Percentiles rank a stretch among this genome's conserved stretches.
phyloP scores from a whole-genome alignment of 1,284 basidiomycete genomes.

The Hemileia vastatrix region DNA sequence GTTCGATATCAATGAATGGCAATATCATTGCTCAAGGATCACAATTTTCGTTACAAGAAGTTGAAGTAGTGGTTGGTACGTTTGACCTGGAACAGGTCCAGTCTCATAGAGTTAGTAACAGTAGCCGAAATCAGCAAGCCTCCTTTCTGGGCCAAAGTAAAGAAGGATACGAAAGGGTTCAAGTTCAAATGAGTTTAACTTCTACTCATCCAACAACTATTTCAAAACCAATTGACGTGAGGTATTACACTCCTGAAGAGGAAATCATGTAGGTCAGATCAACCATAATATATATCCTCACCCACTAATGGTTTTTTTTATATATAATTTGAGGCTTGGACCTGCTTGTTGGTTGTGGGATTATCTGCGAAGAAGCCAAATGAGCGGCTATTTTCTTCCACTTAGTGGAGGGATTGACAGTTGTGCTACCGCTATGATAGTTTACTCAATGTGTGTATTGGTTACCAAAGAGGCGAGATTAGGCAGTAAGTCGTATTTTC shows the following conservation, averaged over 20 bases:
- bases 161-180: conserved; percentile 7
- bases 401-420: conserved; percentile 23
- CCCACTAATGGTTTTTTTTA: neutral
- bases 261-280: conserved; percentile 17
- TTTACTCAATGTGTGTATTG: conserved; percentile 23
- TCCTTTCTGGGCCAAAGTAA: neutral
- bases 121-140: conserved; percentile 15
- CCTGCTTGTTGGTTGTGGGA: conserved; percentile 24
- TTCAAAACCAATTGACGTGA: neutral
- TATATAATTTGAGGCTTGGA: conserved; percentile 12
- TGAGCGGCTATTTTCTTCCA: conserved; percentile 21
- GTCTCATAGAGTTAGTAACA: conserved; percentile 17
- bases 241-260: conserved; percentile 20
- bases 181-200: conserved; percentile 7
- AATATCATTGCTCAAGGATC: conserved; percentile 21
- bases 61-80: conserved; percentile 15
- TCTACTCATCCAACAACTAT: neutral
- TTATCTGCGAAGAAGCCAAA: conserved; percentile 19
- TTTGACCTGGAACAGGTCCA: conserved; percentile 12
- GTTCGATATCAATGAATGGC: conserved; percentile 18
- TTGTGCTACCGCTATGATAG: conserved; percentile 18
- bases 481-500: conserved; percentile 5
- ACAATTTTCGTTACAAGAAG: conserved; percentile 21
- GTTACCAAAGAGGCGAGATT: conserved; percentile 19
- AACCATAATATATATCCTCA: neutral